Evolutionary conservation across 106 monocot genomes (phyloP).

Genomic region (Hemerocallis citrina): DNA sequence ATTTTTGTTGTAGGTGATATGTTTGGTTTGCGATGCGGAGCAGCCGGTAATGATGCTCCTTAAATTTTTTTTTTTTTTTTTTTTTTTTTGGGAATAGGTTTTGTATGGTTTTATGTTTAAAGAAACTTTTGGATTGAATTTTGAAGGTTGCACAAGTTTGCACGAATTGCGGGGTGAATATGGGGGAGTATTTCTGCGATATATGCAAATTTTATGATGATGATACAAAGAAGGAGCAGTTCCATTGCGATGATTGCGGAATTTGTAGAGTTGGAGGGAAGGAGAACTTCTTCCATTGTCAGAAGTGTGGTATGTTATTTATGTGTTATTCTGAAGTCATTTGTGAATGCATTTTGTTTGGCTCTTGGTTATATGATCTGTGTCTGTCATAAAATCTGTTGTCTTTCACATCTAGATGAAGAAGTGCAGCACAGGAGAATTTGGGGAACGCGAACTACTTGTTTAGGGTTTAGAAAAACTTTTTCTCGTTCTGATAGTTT

Average conservation of each 20-base stretch:
- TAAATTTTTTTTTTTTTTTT: not conserved
- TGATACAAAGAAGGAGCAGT: conserved; percentile 60
- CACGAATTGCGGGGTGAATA: conserved; percentile 73
- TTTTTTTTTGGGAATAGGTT: not conserved
- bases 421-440: no score
- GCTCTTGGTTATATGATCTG: no score
- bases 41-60: conserved; percentile 34
- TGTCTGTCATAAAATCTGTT: no score
- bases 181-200: conserved; percentile 87
- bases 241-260: conserved; percentile 78
- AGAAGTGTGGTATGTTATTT: conserved; percentile 83
- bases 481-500: no score
- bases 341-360: no score
- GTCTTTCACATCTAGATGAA: no score
- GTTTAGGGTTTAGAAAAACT: no score
- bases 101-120: not conserved
- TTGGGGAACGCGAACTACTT: no score
- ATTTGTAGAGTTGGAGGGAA: conserved; percentile 88
- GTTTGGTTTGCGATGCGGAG: conserved; percentile 70
- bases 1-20: conserved; percentile 68
- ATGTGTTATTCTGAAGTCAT: no score
- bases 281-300: conserved; percentile 80
- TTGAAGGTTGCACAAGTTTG: conserved; percentile 72
- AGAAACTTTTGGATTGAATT: not conserved
- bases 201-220: conserved; percentile 86